phyloP scores from a whole-genome alignment of 352 stramenopile genomes.

The Globisporangium perplexum region DNA sequence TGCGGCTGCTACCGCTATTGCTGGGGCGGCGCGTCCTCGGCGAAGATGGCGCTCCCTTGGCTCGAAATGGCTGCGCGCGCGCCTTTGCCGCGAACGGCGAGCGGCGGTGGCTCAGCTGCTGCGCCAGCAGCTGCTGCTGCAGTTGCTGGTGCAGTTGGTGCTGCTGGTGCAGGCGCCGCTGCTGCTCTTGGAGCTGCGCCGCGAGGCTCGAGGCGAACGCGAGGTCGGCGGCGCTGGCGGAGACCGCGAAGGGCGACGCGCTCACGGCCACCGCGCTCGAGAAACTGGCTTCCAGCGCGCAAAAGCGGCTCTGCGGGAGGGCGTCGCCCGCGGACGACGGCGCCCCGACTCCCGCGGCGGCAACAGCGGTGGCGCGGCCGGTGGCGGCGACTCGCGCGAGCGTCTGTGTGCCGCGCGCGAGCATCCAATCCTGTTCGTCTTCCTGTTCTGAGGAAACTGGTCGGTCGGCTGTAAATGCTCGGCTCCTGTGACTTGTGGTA shows the following conservation, averaged over 20 bases:
- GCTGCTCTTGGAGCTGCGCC: constrained; percentile 11
- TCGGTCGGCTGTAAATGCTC: too few relatives aligned
- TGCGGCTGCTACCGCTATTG: background rate
- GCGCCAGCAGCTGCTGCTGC: constrained; percentile 2
- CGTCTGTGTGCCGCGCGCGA: background rate
- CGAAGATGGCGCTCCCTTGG: background rate
- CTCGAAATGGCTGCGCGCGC: background rate
- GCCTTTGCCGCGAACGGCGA: constrained; percentile 7
- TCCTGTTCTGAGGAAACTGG: too few relatives aligned
- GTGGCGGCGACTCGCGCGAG: background rate
- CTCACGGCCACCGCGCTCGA: background rate
- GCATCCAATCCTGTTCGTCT: too few relatives aligned
- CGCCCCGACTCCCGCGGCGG: background rate
- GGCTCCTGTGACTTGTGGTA: too few relatives aligned
- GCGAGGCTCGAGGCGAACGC: constrained; percentile 13
- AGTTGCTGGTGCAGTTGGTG: too few relatives aligned
- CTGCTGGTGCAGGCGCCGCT: background rate
- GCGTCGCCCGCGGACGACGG: background rate
- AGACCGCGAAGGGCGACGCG: constrained; percentile 3
- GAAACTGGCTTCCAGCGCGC: constrained; percentile 5
- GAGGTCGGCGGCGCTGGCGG: constrained; percentile 9
- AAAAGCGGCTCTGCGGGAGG: constrained; percentile 13
- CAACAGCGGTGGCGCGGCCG: background rate
- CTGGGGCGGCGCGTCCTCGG: background rate
- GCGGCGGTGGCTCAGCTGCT: constrained; percentile 10